Percentiles rank a stretch among this genome's conserved stretches.
Conservation (phyloP, 768 basidiomycete genomes). For the Mycena capillaripes region DNA sequence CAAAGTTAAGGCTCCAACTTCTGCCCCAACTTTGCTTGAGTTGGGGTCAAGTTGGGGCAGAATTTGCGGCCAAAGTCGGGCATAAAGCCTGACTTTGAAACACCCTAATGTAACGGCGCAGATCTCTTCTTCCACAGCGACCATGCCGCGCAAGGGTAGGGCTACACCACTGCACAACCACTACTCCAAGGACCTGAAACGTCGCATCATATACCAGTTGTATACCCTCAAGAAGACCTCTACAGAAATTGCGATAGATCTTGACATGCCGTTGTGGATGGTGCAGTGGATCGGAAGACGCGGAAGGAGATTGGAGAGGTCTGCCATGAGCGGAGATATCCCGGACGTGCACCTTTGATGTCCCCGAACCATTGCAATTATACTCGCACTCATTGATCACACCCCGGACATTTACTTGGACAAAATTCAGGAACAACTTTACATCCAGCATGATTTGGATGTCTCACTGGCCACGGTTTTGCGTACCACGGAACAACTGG, state of each 20-base stretch:
- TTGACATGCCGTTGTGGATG: not conserved
- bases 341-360: not conserved
- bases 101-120: no score
- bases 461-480: not conserved
- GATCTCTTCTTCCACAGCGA: not conserved
- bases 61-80: no score
- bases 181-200: not conserved
- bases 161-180: not conserved
- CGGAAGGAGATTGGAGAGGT: not conserved
- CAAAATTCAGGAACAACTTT: not conserved
- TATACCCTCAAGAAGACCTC: not conserved
- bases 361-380: not conserved
- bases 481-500: no score
- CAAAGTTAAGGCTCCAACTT: no score
- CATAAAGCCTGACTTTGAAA: no score
- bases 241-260: not conserved
- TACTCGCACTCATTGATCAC: not conserved
- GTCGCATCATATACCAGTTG: not conserved
- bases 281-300: not conserved
- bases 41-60: no score
- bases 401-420: not conserved
- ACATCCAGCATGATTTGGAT: not conserved
- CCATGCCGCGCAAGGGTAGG: not conserved
- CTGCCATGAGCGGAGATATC: not conserved
- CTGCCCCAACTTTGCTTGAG: no score